These are phyloP conservation scores for Cryphonectria parasitica DNA, from an alignment of 2,329 filamentous ascomycete species.

Conservation along the genomic window DNA sequence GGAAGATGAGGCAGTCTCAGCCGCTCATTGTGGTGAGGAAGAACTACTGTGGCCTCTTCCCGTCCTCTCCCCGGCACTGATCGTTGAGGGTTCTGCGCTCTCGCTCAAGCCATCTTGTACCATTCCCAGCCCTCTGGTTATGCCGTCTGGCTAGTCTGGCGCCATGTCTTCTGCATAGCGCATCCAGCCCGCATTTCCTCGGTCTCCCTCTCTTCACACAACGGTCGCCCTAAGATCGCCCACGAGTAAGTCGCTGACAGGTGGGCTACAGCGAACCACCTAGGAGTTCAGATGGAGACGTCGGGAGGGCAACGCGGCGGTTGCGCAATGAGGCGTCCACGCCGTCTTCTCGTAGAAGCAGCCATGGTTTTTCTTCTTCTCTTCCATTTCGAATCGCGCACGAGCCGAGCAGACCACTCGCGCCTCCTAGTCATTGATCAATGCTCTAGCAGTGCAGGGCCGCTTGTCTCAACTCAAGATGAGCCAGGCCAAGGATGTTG, in stretches of 20 bases:
- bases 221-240: constrained; percentile 8
- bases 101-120: not conserved
- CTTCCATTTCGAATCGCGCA: not conserved
- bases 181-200: constrained; percentile 18
- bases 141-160: constrained; percentile 16
- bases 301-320: not conserved
- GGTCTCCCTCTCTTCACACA: constrained; percentile 4
- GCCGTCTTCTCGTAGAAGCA: not conserved
- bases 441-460: not conserved
- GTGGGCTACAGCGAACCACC: not conserved
- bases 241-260: not conserved
- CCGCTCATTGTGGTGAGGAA: constrained; percentile 8
- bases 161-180: constrained; percentile 17
- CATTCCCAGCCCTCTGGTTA: constrained; percentile 12
- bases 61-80: constrained; percentile 20
- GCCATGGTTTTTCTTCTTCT: not conserved
- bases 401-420: not conserved
- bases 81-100: not conserved
- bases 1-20: constrained; percentile 18
- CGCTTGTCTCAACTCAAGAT: not conserved
- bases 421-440: not conserved
- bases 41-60: constrained; percentile 11
- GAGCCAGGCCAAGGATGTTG: not conserved
- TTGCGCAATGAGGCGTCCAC: not conserved
- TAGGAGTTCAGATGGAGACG: not conserved